These are phyloP conservation scores for Cerrena zonata DNA, from an alignment of 1,284 basidiomycete genomes.

Conservation along the genomic window DNA sequence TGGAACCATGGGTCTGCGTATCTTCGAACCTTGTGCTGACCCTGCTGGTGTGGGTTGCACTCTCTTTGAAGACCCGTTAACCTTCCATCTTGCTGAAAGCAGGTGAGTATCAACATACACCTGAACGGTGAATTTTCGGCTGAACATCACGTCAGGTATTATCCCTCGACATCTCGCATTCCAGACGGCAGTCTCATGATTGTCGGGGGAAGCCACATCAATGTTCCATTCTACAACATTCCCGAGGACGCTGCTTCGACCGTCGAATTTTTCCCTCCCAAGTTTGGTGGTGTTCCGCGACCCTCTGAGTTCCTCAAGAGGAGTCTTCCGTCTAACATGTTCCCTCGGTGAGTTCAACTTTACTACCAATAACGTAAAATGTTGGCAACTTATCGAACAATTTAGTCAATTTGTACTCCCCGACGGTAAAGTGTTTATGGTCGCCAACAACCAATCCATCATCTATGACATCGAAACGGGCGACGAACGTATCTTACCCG, in stretches of 20 bases:
- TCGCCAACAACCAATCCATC: slow-evolving; percentile 40
- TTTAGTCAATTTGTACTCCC: slow-evolving; percentile 22
- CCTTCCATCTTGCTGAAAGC: slow-evolving; percentile 30
- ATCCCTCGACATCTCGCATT: slow-evolving; percentile 36
- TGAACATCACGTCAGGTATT: slow-evolving; percentile 35
- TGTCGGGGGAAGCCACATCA: slow-evolving; percentile 35
- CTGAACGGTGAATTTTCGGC: background rate
- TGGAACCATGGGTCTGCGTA: slow-evolving; percentile 27
- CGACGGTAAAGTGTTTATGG: slow-evolving; percentile 39
- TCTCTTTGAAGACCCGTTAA: slow-evolving; percentile 35
- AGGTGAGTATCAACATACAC: background rate
- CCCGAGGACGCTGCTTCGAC: background rate
- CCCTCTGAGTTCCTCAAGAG: slow-evolving; percentile 40
- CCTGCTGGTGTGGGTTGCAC: slow-evolving; percentile 34
- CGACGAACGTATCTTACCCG: slow-evolving; percentile 32
- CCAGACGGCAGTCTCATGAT: slow-evolving; percentile 39
- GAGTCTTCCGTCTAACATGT: slow-evolving; percentile 21
- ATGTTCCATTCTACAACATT: background rate
- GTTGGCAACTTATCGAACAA: slow-evolving; percentile 8
- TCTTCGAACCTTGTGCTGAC: slow-evolving; percentile 35
- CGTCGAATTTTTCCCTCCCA: slow-evolving; percentile 45
- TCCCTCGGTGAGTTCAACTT: slow-evolving; percentile 18
- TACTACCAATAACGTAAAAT: background rate
- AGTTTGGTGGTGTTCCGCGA: slow-evolving; percentile 39
- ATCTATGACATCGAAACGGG: slow-evolving; percentile 37